These are phyloP conservation scores for Pulveroboletus ravenelii DNA, from an alignment of 768 basidiomycete genomes.

Conservation along the genomic window DNA sequence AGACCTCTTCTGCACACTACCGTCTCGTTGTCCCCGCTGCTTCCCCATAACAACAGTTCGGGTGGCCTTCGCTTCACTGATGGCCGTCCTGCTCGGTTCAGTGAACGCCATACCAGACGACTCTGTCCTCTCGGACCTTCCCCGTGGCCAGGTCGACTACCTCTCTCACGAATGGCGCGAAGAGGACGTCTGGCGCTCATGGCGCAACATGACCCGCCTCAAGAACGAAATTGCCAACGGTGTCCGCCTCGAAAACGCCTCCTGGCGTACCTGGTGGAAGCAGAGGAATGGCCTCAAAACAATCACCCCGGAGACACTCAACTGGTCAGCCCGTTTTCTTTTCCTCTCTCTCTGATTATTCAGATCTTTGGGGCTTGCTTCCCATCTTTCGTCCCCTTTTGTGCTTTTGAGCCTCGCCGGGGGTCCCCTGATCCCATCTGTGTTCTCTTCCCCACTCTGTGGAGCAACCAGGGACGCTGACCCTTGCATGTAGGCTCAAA, in stretches of 20 bases:
- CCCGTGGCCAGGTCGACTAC: constrained; percentile 95
- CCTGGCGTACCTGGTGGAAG: constrained; percentile 99
- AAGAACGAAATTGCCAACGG: constrained; percentile 99
- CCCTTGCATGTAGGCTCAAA: constrained; percentile 70
- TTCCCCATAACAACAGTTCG: not conserved
- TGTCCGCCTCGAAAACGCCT: constrained; percentile 91
- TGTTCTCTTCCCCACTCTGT: too few relatives aligned
- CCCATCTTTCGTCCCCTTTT: too few relatives aligned
- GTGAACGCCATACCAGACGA: constrained; percentile 67
- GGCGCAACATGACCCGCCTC: constrained; percentile 96
- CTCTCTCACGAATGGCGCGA: constrained; percentile 97
- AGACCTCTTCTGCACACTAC: too few relatives aligned
- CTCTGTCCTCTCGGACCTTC: constrained; percentile 74
- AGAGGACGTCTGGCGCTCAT: constrained; percentile 98
- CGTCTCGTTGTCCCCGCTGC: too few relatives aligned
- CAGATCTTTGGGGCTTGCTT: not conserved
- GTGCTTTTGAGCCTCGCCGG: not conserved
- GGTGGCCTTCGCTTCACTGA: constrained; percentile 16
- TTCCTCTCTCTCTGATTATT: not conserved
- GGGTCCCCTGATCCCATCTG: not conserved
- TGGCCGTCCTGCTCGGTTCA: constrained; percentile 66
- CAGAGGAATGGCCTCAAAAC: constrained; percentile 96
- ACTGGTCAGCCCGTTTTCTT: constrained; percentile 66
- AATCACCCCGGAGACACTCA: constrained; percentile 93
- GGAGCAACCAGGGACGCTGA: constrained; percentile 4